Evolutionary conservation across 345 rosid species (phyloP).

Genomic region (Euphorbia pulcherrima): DNA sequence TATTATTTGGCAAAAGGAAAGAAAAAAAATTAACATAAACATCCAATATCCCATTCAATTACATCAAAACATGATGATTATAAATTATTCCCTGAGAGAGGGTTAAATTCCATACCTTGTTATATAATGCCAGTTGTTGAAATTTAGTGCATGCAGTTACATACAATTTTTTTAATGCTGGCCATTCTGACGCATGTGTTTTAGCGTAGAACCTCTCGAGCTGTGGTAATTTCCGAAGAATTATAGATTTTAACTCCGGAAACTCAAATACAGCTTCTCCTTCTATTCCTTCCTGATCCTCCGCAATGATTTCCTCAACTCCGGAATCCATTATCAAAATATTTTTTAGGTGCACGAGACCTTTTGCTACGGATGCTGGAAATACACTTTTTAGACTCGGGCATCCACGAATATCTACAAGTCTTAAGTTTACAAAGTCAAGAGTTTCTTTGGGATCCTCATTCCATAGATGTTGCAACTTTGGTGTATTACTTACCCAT

Average conservation of each 20-base stretch:
- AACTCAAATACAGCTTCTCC: not conserved
- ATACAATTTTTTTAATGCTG: not conserved
- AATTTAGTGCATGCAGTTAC: not conserved
- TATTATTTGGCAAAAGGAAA: too few species aligned
- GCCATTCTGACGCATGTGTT: conserved; percentile 12
- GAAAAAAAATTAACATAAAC: too few species aligned
- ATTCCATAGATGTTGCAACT: conserved; percentile 14
- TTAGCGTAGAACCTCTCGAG: conserved; percentile 17
- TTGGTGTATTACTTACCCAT: not conserved
- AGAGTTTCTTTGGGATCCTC: conserved; percentile 7
- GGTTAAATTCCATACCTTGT: not conserved
- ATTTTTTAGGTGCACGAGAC: not conserved
- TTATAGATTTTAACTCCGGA: conserved; percentile 7
- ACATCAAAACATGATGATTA: too few species aligned
- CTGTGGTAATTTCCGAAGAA: not conserved
- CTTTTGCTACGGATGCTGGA: conserved; percentile 12
- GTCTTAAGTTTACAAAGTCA: not conserved
- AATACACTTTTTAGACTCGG: conserved; percentile 11
- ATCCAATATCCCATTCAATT: too few species aligned
- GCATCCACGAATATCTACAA: not conserved
- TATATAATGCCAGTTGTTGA: not conserved
- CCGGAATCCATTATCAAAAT: not conserved
- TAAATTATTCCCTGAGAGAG: too few species aligned
- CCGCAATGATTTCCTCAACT: conserved; percentile 16
- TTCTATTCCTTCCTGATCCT: conserved; percentile 11